Conservation (phyloP, 169 alveolate genomes). For the Cryptosporidium meleagridis region DNA sequence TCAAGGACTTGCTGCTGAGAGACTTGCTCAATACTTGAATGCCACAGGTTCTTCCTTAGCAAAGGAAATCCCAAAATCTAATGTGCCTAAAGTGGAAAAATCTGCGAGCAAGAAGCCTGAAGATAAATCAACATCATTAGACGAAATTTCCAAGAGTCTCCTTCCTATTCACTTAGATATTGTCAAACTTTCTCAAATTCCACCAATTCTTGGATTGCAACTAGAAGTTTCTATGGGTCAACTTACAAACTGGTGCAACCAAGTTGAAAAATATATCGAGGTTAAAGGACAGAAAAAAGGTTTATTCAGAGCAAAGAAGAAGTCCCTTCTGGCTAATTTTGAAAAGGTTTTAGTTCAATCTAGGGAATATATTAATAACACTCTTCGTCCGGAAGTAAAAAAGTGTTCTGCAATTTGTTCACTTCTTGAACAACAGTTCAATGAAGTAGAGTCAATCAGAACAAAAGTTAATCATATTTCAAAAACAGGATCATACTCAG, state of each 20-base stretch:
- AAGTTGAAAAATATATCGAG: slow-evolving; percentile 60
- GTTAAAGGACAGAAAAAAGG: slow-evolving; percentile 51
- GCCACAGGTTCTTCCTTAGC: slow-evolving; percentile 60
- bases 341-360: slow-evolving; percentile 42
- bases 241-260: slow-evolving; percentile 73
- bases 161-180: slow-evolving; percentile 49
- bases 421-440: slow-evolving; percentile 36
- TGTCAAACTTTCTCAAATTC: slow-evolving; percentile 59
- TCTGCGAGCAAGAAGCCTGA: neutral
- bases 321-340: slow-evolving; percentile 4
- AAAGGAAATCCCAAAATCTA: slow-evolving; percentile 35
- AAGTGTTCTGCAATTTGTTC: slow-evolving; percentile 55
- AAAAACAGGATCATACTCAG: slow-evolving; percentile 35
- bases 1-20: slow-evolving; percentile 65
- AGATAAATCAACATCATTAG: neutral
- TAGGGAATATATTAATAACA: slow-evolving; percentile 46
- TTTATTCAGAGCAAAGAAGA: slow-evolving; percentile 44
- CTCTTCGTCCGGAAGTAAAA: slow-evolving; percentile 66
- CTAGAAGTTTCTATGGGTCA: slow-evolving; percentile 72
- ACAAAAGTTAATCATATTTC: slow-evolving; percentile 20
- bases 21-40: slow-evolving; percentile 60
- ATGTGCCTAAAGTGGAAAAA: neutral
- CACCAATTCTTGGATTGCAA: slow-evolving; percentile 53
- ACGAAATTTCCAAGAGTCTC: slow-evolving; percentile 28
- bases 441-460: slow-evolving; percentile 57